phyloP scores from a whole-genome alignment of 768 basidiomycete genomes.

The Lentinula guzmanii region DNA sequence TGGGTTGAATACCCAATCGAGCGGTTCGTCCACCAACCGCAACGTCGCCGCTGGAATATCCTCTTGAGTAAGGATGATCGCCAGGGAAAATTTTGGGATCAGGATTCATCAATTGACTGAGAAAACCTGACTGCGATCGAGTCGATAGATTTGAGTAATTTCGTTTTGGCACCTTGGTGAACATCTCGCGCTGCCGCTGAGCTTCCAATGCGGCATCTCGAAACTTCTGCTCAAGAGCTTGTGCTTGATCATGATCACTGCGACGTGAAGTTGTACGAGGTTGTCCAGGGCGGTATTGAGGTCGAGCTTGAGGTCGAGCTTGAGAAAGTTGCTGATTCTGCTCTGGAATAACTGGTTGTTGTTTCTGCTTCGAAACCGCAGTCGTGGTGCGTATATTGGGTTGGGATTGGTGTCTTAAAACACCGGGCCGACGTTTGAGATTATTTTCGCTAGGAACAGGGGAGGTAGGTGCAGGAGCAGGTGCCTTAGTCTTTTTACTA shows the following conservation, averaged over 20 bases:
- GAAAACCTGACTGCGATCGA: conserved; percentile 35
- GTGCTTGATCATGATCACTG: neutral
- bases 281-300: neutral
- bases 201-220: conserved; percentile 57
- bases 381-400: neutral
- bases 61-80: conserved; percentile 53
- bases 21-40: conserved; percentile 11
- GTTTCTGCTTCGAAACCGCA: neutral
- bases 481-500: neutral
- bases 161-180: conserved; percentile 61
- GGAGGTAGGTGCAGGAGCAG: conserved; percentile 16
- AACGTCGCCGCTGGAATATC: conserved; percentile 44
- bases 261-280: neutral
- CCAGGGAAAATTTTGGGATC: conserved; percentile 54
- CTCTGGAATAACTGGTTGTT: neutral
- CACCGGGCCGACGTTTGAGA: conserved; percentile 7
- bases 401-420: conserved; percentile 1
- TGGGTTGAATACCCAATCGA: conserved; percentile 3
- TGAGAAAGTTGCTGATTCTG: neutral
- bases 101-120: conserved; percentile 70
- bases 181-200: conserved; percentile 63
- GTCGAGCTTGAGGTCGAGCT: neutral
- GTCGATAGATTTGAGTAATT: conserved; percentile 57
- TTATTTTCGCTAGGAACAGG: conserved; percentile 18
- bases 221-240: conserved; percentile 17